A percentile compares a stretch with the other conserved stretches of the same genome.
Conservation (phyloP, 179 eudicot genomes). For the Actinidia polygama region DNA sequence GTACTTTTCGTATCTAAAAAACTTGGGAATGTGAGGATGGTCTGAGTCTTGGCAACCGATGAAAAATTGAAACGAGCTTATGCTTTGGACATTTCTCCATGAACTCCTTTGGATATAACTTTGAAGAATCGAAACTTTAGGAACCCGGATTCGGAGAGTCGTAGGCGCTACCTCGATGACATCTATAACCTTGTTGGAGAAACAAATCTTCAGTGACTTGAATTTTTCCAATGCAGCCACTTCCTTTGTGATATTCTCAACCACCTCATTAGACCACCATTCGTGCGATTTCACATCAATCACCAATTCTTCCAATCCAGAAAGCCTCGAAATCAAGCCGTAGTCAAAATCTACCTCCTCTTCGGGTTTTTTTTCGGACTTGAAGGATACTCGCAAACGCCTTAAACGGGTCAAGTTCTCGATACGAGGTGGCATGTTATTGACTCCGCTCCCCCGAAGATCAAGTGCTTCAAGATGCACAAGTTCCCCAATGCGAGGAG, state of each 20-base stretch:
- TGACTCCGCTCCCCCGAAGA: conserved; percentile 37
- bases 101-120: background rate
- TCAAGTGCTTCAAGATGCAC: conserved; percentile 41
- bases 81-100: background rate
- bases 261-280: background rate
- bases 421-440: conserved; percentile 28
- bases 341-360: background rate
- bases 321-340: conserved; percentile 10
- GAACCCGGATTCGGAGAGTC: background rate
- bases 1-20: background rate
- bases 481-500: conserved; percentile 27
- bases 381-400: conserved; percentile 35
- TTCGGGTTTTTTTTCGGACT: background rate
- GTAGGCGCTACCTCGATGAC: conserved; percentile 6
- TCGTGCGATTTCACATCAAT: conserved; percentile 16
- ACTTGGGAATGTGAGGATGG: background rate
- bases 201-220: conserved; percentile 5
- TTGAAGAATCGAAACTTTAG: background rate
- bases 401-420: conserved; percentile 23
- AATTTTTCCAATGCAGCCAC: background rate
- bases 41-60: background rate
- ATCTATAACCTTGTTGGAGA: conserved; percentile 12
- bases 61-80: background rate
- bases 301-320: conserved; percentile 17
- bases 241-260: conserved; percentile 9